phyloP scores from a whole-genome alignment of 2,329 filamentous ascomycete species.

The Chaetomium strumarium region DNA sequence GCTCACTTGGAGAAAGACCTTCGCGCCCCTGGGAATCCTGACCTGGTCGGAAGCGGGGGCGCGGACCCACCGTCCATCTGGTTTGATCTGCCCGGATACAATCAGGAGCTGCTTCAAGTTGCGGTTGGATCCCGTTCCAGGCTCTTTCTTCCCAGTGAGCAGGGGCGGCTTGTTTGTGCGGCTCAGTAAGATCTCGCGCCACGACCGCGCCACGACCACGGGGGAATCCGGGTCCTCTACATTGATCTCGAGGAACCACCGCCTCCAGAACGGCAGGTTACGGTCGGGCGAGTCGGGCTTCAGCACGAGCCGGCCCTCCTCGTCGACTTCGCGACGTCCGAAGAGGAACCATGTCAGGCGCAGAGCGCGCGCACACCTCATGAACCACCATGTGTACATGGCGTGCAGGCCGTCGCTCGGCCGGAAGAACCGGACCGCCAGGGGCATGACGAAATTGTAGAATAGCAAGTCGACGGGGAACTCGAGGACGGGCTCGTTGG shows the following conservation, averaged over 20 bases:
- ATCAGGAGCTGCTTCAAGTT: conserved; percentile 40
- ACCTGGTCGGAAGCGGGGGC: conserved; percentile 95
- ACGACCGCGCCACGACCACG: conserved; percentile 47
- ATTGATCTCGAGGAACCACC: conserved; percentile 43
- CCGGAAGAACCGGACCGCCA: conserved; percentile 77
- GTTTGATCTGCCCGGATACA: conserved; percentile 48
- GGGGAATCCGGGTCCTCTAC: conserved; percentile 26
- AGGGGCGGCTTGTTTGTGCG: conserved; percentile 37
- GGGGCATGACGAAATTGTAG: conserved; percentile 93
- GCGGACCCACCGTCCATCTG: conserved; percentile 77
- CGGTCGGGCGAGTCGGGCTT: conserved; percentile 29
- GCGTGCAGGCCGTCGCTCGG: conserved; percentile 77
- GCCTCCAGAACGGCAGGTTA: conserved; percentile 35
- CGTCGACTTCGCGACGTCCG: conserved; percentile 73
- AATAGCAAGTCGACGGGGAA: conserved; percentile 92
- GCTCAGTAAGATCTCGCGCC: conserved; percentile 50
- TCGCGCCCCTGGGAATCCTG: conserved; percentile 77
- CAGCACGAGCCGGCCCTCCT: conserved; percentile 65
- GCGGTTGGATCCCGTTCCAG: conserved; percentile 29
- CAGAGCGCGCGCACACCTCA: conserved; percentile 70
- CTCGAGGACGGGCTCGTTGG: conserved; percentile 84
- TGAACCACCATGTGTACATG: conserved; percentile 97
- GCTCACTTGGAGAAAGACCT: conserved; percentile 73
- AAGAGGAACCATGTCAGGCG: conserved; percentile 91
- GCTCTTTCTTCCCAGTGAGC: conserved; percentile 33